Evolutionary conservation across 257 asterid species (phyloP).

Genomic region (Fraxinus pennsylvanica): DNA sequence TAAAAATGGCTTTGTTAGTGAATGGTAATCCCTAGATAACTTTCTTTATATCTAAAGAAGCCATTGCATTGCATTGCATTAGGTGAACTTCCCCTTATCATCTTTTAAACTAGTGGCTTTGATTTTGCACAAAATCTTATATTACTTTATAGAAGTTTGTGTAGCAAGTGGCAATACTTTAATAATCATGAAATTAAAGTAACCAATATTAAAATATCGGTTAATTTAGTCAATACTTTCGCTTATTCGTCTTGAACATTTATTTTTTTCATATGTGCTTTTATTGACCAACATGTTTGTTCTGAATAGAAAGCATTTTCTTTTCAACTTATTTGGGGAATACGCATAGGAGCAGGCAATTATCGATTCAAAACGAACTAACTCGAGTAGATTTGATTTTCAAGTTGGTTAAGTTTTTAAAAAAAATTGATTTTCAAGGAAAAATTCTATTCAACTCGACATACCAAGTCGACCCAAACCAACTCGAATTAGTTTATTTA

Average conservation of each 20-base stretch:
- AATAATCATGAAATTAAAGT: background rate
- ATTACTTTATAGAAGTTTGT: conserved; percentile 23
- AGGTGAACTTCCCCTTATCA: conserved; percentile 30
- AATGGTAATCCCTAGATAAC: conserved; percentile 46
- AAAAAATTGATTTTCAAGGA: too few relatives aligned
- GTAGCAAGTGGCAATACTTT: background rate
- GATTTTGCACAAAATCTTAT: conserved; percentile 25
- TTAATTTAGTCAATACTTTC: background rate
- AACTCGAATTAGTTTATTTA: too few relatives aligned
- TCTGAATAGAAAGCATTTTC: background rate
- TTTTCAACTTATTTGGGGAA: background rate
- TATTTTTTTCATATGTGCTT: background rate
- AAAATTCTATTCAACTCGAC: too few relatives aligned
- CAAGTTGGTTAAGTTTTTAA: too few relatives aligned
- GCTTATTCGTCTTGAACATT: background rate
- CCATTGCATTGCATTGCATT: conserved; percentile 12
- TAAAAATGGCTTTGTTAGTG: conserved; percentile 28
- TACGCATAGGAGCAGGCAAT: too few relatives aligned
- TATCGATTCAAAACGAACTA: too few relatives aligned
- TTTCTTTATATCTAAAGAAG: conserved; percentile 27
- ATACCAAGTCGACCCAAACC: too few relatives aligned
- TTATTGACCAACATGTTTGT: background rate
- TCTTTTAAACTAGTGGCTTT: conserved; percentile 18
- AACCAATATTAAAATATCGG: background rate
- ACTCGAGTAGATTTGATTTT: too few relatives aligned